These are phyloP conservation scores for Usnea hakonensis DNA, from an alignment of 495 filamentous ascomycete species.

Conservation along the genomic window DNA sequence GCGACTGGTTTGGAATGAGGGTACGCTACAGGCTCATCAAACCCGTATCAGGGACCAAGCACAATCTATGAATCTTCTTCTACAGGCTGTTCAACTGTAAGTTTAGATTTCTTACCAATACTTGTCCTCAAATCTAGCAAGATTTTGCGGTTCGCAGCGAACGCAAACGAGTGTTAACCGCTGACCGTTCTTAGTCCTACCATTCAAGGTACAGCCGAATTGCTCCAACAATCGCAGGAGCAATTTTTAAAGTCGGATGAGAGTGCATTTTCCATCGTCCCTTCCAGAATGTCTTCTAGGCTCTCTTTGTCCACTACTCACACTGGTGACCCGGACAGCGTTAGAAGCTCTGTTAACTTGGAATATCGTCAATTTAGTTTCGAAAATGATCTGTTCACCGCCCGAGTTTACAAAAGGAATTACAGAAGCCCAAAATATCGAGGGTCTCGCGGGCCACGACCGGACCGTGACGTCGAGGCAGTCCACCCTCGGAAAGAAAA, in stretches of 20 bases:
- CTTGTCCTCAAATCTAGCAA: no score
- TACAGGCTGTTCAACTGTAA: slow-evolving; percentile 32
- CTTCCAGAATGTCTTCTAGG: slow-evolving; percentile 7
- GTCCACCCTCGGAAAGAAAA: no score
- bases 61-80: slow-evolving; percentile 36
- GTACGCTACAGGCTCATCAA: slow-evolving; percentile 35
- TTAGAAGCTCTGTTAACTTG: not conserved
- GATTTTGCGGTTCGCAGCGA: no score
- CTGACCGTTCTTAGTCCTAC: not conserved
- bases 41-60: slow-evolving; percentile 35
- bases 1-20: slow-evolving; percentile 38
- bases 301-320: not conserved
- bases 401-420: slow-evolving; percentile 5
- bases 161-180: no score
- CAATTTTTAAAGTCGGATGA: slow-evolving; percentile 7
- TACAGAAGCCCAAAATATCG: not conserved
- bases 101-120: no score
- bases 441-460: not conserved
- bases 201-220: not conserved
- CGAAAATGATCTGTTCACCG: slow-evolving; percentile 10
- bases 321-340: not conserved
- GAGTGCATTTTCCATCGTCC: slow-evolving; percentile 13
- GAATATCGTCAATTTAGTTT: slow-evolving; percentile 1
- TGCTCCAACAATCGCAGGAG: not conserved
- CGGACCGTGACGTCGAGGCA: no score